Base-by-base conservation (phyloP, 331 rosid genomes). In the Acacia concinna region DNA sequence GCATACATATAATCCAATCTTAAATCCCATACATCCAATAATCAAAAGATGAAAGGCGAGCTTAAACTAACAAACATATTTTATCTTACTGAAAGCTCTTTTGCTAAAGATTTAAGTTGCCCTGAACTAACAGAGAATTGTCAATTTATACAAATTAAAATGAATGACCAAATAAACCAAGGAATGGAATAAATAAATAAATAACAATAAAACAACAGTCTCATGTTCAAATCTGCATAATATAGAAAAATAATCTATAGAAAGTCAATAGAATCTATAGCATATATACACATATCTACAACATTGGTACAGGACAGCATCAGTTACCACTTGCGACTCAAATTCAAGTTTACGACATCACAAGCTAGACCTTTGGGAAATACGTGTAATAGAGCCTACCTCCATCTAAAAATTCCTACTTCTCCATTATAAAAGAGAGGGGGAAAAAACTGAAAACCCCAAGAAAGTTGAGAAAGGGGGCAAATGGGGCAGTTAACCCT, bases 281-380 rank as follows among this genome's bases (percentile, higher is more conserved):
- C 67, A 78, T 79, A 78, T 85, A 40, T 75, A 82, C 82, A 82
- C 57, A 56, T 82, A 73, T 84, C 68, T 82, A 79, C 88, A 85
- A 82, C 75, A 64, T 74, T 21, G 81, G 77, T 74, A 37, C 54
- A 0, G 68, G 49, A 37, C 20, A 28, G 21, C 65, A 54, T 41
- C 71, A 43, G 17, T 46, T 46, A 57, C 25, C 28, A 74, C 75
- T 67, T 46, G 60, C 23, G 59, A 81, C 72, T 77, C 81, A 63
- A 68, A 44, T 73, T 74, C 74, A 59, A 35, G 68, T 46, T 46
- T 59, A 73, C 80, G 67, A 59, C 69, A 63, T 63, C 70, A 57
- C 64, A 71, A 51, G 63, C 81, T 38, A 52, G 54, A 78, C 80
- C 76, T 60, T 74, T 66, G 37, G 43, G 57, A 64, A 44, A 35